Evolutionary conservation across 73 alveolate species (phyloP).

Genomic region (Stentor roeselii): DNA sequence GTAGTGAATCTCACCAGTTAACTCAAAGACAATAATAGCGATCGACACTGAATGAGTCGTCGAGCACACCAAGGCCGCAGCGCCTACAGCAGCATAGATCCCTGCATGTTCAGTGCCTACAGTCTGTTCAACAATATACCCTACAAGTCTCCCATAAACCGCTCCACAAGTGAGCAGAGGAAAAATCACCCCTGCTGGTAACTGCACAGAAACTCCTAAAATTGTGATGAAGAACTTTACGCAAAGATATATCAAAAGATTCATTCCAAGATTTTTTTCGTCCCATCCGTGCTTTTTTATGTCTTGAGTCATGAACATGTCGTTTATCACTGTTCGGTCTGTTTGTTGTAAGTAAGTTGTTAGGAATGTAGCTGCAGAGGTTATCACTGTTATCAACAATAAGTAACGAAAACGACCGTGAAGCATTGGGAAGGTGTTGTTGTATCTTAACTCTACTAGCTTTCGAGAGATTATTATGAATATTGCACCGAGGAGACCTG

Average conservation of each 20-base stretch:
- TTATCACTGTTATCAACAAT: not conserved
- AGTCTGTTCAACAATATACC: slow-evolving; percentile 27
- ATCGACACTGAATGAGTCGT: slow-evolving; percentile 82
- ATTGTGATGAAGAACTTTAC: slow-evolving; percentile 32
- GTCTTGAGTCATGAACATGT: slow-evolving; percentile 4
- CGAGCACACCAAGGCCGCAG: slow-evolving; percentile 83
- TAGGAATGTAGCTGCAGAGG: not conserved
- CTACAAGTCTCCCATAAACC: slow-evolving; percentile 34
- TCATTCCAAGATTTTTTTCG: not conserved
- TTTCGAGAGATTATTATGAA: not conserved
- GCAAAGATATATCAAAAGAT: slow-evolving; percentile 2
- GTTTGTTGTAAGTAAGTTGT: not conserved
- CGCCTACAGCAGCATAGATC: slow-evolving; percentile 64
- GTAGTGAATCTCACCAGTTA: slow-evolving; percentile 75
- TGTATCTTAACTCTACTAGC: not conserved
- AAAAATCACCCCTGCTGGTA: slow-evolving; percentile 15
- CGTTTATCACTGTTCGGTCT: slow-evolving; percentile 22
- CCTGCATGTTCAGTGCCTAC: slow-evolving; percentile 31
- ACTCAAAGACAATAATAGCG: slow-evolving; percentile 86
- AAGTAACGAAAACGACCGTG: slow-evolving; percentile 1
- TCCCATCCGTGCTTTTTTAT: slow-evolving; percentile 3
- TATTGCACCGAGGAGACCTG: not conserved
- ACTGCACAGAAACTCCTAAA: slow-evolving; percentile 24
- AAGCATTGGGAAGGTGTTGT: not conserved
- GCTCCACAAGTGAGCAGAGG: slow-evolving; percentile 26